These are phyloP conservation scores for Leccinum barrowsii DNA, from an alignment of 768 basidiomycete genomes.

Conservation along the genomic window DNA sequence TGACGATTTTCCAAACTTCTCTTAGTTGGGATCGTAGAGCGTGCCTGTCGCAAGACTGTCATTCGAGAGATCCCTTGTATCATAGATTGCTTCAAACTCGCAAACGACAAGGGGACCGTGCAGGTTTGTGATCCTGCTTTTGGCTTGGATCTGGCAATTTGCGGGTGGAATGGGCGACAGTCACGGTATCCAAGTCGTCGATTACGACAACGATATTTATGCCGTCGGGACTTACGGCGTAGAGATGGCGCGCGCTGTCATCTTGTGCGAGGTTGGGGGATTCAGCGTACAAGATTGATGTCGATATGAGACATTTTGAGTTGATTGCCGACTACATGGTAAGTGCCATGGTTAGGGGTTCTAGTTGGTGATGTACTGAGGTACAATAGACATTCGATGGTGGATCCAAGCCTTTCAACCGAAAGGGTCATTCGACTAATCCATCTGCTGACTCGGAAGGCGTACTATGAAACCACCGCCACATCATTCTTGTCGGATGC, in stretches of 20 bases:
- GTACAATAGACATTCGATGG: constrained; percentile 86
- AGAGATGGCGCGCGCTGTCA: constrained; percentile 90
- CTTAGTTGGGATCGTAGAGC: constrained; percentile 89
- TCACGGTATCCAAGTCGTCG: constrained; percentile 42
- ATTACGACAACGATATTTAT: constrained; percentile 91
- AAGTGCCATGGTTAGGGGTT: constrained; percentile 23
- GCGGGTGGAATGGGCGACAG: constrained; percentile 47
- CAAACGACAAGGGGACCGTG: constrained; percentile 49
- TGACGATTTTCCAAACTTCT: constrained; percentile 89
- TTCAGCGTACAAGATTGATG: constrained; percentile 97
- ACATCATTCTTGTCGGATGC: constrained; percentile 87
- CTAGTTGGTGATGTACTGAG: neutral
- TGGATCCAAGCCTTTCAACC: constrained; percentile 97
- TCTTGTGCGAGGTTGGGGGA: constrained; percentile 85
- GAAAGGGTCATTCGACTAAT: constrained; percentile 88
- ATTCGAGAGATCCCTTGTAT: constrained; percentile 90
- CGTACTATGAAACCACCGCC: constrained; percentile 95
- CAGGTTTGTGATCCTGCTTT: constrained; percentile 34
- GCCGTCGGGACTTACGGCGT: constrained; percentile 93
- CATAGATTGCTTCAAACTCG: constrained; percentile 71
- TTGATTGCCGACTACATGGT: constrained; percentile 99
- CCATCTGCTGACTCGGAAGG: constrained; percentile 79
- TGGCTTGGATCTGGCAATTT: constrained; percentile 67
- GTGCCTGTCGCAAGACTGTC: constrained; percentile 77
- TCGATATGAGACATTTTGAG: constrained; percentile 90